Evolutionary conservation across 1,284 basidiomycete genomes (phyloP).

Genomic region (Flammula alnicola): DNA sequence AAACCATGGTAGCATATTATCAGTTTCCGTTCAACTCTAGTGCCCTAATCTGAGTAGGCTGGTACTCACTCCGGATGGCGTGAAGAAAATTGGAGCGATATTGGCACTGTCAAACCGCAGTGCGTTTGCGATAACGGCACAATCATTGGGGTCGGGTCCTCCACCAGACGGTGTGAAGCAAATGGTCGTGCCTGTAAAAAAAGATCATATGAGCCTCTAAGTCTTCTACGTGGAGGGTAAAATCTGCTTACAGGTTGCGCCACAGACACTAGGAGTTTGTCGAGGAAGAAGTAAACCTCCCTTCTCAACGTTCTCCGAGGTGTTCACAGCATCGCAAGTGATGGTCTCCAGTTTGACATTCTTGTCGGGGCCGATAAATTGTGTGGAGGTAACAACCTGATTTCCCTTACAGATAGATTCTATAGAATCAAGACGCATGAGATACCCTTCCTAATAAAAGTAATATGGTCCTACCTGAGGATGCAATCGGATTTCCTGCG

Average conservation of each 20-base stretch:
- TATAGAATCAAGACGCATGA: background rate
- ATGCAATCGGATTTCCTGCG: slow-evolving; percentile 11
- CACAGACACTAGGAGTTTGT: slow-evolving; percentile 42
- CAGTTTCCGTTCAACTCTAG: background rate
- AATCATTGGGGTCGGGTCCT: slow-evolving; percentile 51
- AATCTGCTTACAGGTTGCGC: slow-evolving; percentile 39
- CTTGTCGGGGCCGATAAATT: slow-evolving; percentile 17
- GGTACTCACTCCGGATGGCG: slow-evolving; percentile 8
- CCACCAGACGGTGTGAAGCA: slow-evolving; percentile 47
- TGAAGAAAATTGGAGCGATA: slow-evolving; percentile 11
- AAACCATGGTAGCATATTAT: background rate
- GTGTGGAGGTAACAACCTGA: slow-evolving; percentile 16
- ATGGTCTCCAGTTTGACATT: slow-evolving; percentile 20
- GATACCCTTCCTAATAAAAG: background rate
- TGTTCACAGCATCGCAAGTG: slow-evolving; percentile 7
- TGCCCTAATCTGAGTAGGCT: background rate
- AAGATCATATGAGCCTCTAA: background rate
- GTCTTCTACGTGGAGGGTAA: background rate
- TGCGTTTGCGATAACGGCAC: slow-evolving; percentile 51
- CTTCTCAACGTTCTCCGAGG: slow-evolving; percentile 5
- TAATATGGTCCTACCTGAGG: background rate
- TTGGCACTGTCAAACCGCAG: slow-evolving; percentile 50
- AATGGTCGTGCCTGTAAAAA: slow-evolving; percentile 40
- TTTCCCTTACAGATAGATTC: slow-evolving; percentile 16
- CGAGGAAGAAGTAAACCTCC: slow-evolving; percentile 11